Conservation (phyloP, 2,329 filamentous ascomycete genomes). For the Amauroascus verrucosus region DNA sequence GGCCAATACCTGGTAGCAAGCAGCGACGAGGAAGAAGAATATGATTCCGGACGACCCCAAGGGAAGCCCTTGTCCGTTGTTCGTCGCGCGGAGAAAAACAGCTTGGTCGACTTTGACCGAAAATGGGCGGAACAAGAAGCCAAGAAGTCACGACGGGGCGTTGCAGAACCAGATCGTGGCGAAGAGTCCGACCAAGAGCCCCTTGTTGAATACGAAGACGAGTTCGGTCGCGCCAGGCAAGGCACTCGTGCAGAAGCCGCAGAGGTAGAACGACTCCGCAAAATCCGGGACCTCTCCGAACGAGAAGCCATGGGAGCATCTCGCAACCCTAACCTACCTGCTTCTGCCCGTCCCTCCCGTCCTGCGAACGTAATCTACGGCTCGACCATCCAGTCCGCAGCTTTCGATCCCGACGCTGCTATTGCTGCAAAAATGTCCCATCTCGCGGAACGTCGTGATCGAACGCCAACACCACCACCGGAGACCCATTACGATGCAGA, state of each 20-base stretch:
- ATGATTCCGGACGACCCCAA: not conserved
- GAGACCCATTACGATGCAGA: slow-evolving; percentile 77
- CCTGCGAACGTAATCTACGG: slow-evolving; percentile 71
- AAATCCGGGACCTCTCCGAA: slow-evolving; percentile 15
- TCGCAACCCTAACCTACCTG: slow-evolving; percentile 17
- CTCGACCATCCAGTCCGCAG: slow-evolving; percentile 69
- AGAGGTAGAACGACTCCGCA: slow-evolving; percentile 40
- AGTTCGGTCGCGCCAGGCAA: slow-evolving; percentile 73
- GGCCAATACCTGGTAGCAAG: slow-evolving; percentile 61
- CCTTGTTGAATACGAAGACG: slow-evolving; percentile 78
- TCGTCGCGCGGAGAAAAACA: slow-evolving; percentile 27
- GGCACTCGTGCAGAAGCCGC: slow-evolving; percentile 61
- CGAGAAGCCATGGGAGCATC: slow-evolving; percentile 17
- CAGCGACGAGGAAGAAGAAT: slow-evolving; percentile 28
- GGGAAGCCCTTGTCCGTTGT: slow-evolving; percentile 15
- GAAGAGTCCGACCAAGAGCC: slow-evolving; percentile 43
- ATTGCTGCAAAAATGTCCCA: slow-evolving; percentile 61
- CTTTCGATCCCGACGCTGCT: slow-evolving; percentile 65
- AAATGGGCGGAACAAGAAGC: slow-evolving; percentile 73
- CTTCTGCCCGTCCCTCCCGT: slow-evolving; percentile 36
- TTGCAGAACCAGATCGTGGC: slow-evolving; percentile 25
- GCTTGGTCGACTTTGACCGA: slow-evolving; percentile 83
- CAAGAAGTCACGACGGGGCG: slow-evolving; percentile 17
- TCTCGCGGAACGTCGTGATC: slow-evolving; percentile 66
- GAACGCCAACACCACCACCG: slow-evolving; percentile 67